Evolutionary conservation across 169 alveolate genomes (phyloP).

Genomic region (Plasmodium fragile): DNA sequence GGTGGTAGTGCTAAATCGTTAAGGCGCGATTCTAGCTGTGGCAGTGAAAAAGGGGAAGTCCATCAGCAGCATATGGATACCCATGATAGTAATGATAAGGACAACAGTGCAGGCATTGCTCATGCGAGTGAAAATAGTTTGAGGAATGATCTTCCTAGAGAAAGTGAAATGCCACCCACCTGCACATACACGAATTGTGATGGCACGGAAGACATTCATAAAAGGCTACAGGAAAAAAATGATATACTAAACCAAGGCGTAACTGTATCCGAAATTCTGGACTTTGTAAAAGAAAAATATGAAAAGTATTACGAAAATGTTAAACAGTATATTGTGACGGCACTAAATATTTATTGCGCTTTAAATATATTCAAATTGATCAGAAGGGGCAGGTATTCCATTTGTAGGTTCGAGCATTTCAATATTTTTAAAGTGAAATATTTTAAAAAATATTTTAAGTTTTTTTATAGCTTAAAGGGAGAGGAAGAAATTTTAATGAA

Average conservation of each 20-base stretch:
- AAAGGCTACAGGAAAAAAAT: slow-evolving; percentile 43
- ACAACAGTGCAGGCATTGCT: background rate
- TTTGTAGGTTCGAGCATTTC: slow-evolving; percentile 47
- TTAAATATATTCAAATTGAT: slow-evolving; percentile 58
- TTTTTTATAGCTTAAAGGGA: slow-evolving; percentile 61
- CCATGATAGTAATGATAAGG: background rate
- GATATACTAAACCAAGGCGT: slow-evolving; percentile 77
- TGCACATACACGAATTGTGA: slow-evolving; percentile 2
- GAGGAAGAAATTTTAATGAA: slow-evolving; percentile 71
- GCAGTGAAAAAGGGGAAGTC: background rate
- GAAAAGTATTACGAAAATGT: slow-evolving; percentile 73
- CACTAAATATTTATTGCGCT: slow-evolving; percentile 69
- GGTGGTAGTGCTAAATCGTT: background rate
- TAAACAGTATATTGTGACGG: slow-evolving; percentile 52
- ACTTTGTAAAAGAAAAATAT: slow-evolving; percentile 70
- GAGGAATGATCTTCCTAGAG: background rate
- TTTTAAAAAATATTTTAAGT: slow-evolving; percentile 62
- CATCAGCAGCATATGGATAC: background rate
- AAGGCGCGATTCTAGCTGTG: background rate
- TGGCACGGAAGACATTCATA: background rate
- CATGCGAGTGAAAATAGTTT: background rate
- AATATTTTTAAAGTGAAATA: slow-evolving; percentile 58
- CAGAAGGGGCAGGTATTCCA: slow-evolving; percentile 70
- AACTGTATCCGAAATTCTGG: slow-evolving; percentile 70
- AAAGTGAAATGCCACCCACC: background rate